phyloP scores from a whole-genome alignment of 2,329 filamentous ascomycete genomes.

The Pyrenochaeta sp. region DNA sequence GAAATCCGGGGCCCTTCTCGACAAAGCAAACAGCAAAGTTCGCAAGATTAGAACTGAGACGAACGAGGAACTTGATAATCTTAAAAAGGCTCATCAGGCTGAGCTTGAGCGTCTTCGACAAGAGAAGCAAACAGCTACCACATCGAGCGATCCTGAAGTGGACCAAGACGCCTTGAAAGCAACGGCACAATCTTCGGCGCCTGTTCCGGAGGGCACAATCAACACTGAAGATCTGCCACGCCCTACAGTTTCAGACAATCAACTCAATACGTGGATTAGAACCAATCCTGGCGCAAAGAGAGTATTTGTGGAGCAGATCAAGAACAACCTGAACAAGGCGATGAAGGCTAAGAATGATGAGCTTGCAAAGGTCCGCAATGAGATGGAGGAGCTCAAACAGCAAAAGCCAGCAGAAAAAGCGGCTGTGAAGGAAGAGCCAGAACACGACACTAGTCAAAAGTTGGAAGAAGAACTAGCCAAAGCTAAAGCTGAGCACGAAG shows the following conservation, averaged over 20 bases:
- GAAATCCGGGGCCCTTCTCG: conserved; percentile 43
- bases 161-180: conserved; percentile 13
- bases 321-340: conserved; percentile 12
- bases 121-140: conserved; percentile 5
- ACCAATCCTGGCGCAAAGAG: conserved; percentile 9
- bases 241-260: conserved; percentile 14
- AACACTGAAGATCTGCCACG: conserved; percentile 36
- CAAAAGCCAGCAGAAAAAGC: conserved; percentile 18
- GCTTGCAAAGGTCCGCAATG: conserved; percentile 2
- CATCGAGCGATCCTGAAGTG: not conserved
- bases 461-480: conserved; percentile 26
- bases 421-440: conserved; percentile 20
- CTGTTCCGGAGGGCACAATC: conserved; percentile 12
- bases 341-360: conserved; percentile 8
- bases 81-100: conserved; percentile 52
- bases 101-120: conserved; percentile 45
- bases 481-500: conserved; percentile 47
- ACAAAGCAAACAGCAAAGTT: conserved; percentile 71
- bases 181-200: conserved; percentile 2
- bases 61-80: conserved; percentile 48
- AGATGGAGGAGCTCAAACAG: conserved; percentile 19
- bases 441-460: conserved; percentile 16
- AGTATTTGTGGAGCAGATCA: conserved; percentile 17
- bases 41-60: conserved; percentile 56
- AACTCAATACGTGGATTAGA: conserved; percentile 17